Percentiles rank a stretch among this genome's conserved stretches.
Conservation (phyloP, 345 rosid genomes). For the Syzygium jambos region DNA sequence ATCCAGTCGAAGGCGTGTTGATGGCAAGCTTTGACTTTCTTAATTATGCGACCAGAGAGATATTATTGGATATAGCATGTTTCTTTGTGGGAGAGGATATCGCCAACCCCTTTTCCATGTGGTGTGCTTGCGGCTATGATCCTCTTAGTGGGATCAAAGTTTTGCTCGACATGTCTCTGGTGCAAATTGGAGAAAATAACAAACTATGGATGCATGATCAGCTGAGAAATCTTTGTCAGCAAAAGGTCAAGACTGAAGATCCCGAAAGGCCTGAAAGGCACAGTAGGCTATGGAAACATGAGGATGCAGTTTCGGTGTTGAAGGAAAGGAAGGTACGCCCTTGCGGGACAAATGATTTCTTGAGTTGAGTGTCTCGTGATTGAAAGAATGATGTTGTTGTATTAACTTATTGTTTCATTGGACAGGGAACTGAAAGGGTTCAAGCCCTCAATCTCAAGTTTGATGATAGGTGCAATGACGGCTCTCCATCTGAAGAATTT, state of each 20-base stretch:
- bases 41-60: neutral
- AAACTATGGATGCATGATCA: neutral
- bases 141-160: neutral
- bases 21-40: neutral
- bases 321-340: neutral
- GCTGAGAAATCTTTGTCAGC: neutral
- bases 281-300: neutral
- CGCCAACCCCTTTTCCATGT: neutral
- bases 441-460: neutral
- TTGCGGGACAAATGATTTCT: fast-evolving
- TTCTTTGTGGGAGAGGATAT: neutral
- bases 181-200: neutral
- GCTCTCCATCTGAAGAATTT: neutral
- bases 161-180: neutral
- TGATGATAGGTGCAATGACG: neutral
- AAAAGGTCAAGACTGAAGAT: neutral
- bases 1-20: neutral
- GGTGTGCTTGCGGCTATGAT: neutral
- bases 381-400: too few relatives aligned
- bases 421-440: neutral
- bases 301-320: neutral
- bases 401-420: neutral
- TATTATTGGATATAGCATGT: slow-evolving; percentile 5
- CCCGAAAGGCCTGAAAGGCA: neutral
- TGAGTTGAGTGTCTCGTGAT: neutral